These are phyloP conservation scores for Arthrobotrys musiformis DNA, from an alignment of 2,329 filamentous ascomycete genomes.

Conservation along the genomic window DNA sequence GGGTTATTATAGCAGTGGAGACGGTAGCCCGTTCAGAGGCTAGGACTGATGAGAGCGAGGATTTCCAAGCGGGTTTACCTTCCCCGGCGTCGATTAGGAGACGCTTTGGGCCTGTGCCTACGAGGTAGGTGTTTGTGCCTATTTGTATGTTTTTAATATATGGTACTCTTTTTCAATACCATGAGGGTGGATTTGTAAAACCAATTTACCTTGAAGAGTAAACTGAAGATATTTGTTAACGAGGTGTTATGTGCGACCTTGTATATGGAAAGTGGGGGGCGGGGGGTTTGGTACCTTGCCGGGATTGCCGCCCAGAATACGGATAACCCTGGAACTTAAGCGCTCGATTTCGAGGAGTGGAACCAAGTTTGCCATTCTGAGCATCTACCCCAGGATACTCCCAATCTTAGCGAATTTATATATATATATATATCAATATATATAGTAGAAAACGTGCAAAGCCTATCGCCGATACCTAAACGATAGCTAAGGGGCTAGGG, in stretches of 20 bases:
- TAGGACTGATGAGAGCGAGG: conserved; percentile 73
- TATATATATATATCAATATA: neutral
- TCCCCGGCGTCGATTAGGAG: conserved; percentile 92
- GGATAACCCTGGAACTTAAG: conserved; percentile 79
- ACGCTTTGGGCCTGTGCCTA: conserved; percentile 78
- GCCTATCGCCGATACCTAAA: neutral
- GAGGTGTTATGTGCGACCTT: neutral
- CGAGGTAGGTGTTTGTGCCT: conserved; percentile 91
- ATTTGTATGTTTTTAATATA: conserved; percentile 19
- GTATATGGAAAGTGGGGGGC: neutral
- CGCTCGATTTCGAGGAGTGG: conserved; percentile 78
- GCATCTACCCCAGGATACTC: conserved; percentile 67
- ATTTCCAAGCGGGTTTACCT: conserved; percentile 78
- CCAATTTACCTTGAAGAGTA: conserved; percentile 70
- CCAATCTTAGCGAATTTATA: neutral
- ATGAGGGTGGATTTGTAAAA: neutral
- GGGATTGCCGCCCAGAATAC: conserved; percentile 90
- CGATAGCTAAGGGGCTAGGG: neutral
- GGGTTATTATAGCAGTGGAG: conserved; percentile 79
- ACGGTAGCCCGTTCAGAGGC: conserved; percentile 75
- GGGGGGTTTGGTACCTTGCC: conserved; percentile 71
- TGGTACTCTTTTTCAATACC: neutral
- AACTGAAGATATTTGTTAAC: conserved; percentile 64
- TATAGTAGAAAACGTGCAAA: neutral
- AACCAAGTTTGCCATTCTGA: conserved; percentile 65